Percentiles rank a stretch among this genome's conserved stretches.
phyloP scores from a whole-genome alignment of 352 stramenopile genomes.

The Globisporangium carolinianum region DNA sequence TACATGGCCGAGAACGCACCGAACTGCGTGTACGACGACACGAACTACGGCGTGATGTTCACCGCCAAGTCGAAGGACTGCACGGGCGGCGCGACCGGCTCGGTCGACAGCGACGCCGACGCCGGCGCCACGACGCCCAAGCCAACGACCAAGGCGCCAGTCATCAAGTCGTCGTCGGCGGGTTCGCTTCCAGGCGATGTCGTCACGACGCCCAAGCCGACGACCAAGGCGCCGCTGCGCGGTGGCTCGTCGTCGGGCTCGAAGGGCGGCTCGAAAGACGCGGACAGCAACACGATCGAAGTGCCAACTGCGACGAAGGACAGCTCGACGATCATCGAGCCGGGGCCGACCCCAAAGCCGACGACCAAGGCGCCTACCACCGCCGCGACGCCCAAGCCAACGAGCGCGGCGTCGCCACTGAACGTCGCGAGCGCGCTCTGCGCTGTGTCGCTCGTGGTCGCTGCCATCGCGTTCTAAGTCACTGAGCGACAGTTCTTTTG shows the following conservation, averaged over 20 bases:
- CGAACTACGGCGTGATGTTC: constrained; percentile 47
- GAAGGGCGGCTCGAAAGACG: not conserved
- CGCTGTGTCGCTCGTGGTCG: constrained; percentile 10
- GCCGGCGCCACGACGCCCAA: not conserved
- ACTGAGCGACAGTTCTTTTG: not conserved
- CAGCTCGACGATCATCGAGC: constrained; percentile 10
- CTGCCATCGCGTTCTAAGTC: constrained; percentile 10
- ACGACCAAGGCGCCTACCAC: constrained; percentile 1
- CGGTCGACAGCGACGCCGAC: constrained; percentile 8
- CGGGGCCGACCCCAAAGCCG: not conserved
- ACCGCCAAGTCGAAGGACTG: constrained; percentile 43
- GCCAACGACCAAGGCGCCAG: constrained; percentile 1
- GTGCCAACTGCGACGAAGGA: not conserved
- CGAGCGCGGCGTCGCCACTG: constrained; percentile 6
- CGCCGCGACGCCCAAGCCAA: not conserved
- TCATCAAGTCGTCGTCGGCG: not conserved
- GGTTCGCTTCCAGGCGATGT: constrained; percentile 13
- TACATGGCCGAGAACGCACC: constrained; percentile 48
- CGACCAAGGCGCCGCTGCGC: not conserved
- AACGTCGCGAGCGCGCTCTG: constrained; percentile 8
- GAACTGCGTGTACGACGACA: constrained; percentile 58
- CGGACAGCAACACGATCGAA: constrained; percentile 9
- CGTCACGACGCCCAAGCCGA: constrained; percentile 4
- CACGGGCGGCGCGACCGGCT: not conserved
- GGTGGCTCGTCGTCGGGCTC: not conserved